phyloP scores from a whole-genome alignment of 306 rosid species.

The Morella rubra region DNA sequence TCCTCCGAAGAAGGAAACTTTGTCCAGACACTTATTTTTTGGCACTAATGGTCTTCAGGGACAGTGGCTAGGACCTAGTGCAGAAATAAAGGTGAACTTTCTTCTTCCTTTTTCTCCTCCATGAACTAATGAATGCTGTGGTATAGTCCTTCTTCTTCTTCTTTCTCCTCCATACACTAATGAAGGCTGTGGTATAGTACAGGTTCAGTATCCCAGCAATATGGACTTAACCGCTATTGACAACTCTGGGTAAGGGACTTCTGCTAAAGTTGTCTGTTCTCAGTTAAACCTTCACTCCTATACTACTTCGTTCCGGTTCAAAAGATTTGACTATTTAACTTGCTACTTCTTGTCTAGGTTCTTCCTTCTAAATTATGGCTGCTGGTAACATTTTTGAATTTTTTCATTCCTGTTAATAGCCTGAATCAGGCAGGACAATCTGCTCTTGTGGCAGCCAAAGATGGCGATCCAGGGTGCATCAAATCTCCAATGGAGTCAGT shows the following conservation, averaged over 20 bases:
- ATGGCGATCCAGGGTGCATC: conserved; percentile 46
- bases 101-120: conserved; percentile 1
- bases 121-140: conserved; percentile 4
- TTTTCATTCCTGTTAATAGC: conserved; percentile 47
- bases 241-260: conserved; percentile 55
- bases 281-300: conserved; percentile 13
- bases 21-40: conserved; percentile 92
- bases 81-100: conserved; percentile 62
- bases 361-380: conserved; percentile 29
- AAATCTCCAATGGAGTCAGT: conserved; percentile 78
- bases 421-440: conserved; percentile 60
- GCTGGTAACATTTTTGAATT: conserved; percentile 30
- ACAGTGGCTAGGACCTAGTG: conserved; percentile 86
- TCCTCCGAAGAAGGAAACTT: conserved; percentile 81
- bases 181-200: conserved; percentile 19
- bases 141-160: conserved; percentile 5
- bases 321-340: conserved; percentile 3
- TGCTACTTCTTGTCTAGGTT: conserved; percentile 19
- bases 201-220: conserved; percentile 93
- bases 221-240: conserved; percentile 47
- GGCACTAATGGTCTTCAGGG: conserved; percentile 93
- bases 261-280: conserved; percentile 17
- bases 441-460: conserved; percentile 70
- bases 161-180: neutral
- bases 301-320: conserved; percentile 18